These are phyloP conservation scores for Umbellularia californica DNA, from an alignment of 164 flowering plant genomes.

Conservation along the genomic window DNA sequence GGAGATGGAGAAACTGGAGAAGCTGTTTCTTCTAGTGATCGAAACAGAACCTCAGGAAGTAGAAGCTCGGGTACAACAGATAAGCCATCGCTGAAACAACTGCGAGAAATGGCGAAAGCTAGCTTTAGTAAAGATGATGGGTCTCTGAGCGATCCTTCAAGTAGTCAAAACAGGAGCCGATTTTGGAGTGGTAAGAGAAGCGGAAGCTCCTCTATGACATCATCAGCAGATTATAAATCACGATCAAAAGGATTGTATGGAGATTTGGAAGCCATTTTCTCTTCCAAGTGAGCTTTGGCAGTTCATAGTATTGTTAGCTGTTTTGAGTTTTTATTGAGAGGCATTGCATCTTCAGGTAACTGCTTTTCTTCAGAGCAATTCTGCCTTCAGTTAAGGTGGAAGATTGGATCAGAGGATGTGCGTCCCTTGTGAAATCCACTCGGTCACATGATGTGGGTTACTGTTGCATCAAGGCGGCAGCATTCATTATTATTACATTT, in stretches of 20 bases:
- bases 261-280: slow-evolving; percentile 85
- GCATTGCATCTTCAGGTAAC: neutral
- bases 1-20: slow-evolving; percentile 25
- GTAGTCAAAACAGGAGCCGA: slow-evolving; percentile 47
- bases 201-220: slow-evolving; percentile 52
- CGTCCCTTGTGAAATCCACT: neutral
- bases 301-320: neutral
- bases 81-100: slow-evolving; percentile 72
- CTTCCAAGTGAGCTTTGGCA: slow-evolving; percentile 32
- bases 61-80: slow-evolving; percentile 49
- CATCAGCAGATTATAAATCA: slow-evolving; percentile 52
- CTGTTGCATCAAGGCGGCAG: neutral
- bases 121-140: slow-evolving; percentile 63
- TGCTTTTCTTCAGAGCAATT: neutral
- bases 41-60: slow-evolving; percentile 35
- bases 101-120: slow-evolving; percentile 75
- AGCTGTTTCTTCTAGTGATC: slow-evolving; percentile 24
- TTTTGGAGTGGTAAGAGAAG: slow-evolving; percentile 58
- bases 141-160: slow-evolving; percentile 55
- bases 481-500: too few relatives aligned
- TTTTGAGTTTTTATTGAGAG: neutral
- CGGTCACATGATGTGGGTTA: neutral
- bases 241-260: slow-evolving; percentile 48
- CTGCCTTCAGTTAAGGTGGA: neutral
- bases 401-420: neutral